A percentile compares a stretch with the other conserved stretches of the same genome.
These are phyloP conservation scores for Trichoderma polysporum DNA, from an alignment of 2,329 filamentous ascomycete genomes.

Conservation along the genomic window DNA sequence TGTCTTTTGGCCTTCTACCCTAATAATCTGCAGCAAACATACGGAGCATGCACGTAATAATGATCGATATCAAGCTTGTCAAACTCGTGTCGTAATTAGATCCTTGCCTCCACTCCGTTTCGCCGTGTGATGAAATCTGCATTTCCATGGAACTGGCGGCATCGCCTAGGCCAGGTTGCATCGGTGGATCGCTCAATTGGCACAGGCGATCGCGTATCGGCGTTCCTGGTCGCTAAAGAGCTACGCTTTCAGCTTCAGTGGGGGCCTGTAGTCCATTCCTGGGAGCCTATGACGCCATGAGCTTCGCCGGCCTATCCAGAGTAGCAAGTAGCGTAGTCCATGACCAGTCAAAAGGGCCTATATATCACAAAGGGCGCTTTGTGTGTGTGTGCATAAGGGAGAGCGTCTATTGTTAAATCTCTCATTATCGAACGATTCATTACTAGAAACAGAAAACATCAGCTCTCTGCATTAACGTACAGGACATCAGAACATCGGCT, in stretches of 20 bases:
- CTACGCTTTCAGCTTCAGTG: neutral
- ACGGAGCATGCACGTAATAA: neutral
- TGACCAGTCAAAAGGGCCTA: neutral
- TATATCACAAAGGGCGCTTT: neutral
- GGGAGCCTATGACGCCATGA: slow-evolving; percentile 15
- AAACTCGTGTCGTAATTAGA: neutral
- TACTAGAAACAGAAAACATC: neutral
- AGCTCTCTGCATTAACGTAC: neutral
- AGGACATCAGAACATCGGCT: neutral
- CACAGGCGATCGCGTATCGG: neutral
- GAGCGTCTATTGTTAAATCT: neutral
- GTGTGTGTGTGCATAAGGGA: neutral
- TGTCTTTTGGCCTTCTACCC: neutral
- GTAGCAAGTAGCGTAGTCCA: neutral
- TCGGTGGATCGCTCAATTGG: neutral
- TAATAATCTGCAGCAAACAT: neutral
- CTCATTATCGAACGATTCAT: neutral
- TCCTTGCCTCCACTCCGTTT: neutral
- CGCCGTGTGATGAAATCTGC: neutral
- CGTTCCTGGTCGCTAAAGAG: neutral
- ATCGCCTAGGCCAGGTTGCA: neutral
- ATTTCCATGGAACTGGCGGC: neutral
- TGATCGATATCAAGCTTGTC: neutral
- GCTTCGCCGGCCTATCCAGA: slow-evolving; percentile 8
- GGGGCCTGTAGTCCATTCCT: neutral